Conservation (phyloP, 192 early-diverging fungal genomes). For the Gamsiella multidivaricata region DNA sequence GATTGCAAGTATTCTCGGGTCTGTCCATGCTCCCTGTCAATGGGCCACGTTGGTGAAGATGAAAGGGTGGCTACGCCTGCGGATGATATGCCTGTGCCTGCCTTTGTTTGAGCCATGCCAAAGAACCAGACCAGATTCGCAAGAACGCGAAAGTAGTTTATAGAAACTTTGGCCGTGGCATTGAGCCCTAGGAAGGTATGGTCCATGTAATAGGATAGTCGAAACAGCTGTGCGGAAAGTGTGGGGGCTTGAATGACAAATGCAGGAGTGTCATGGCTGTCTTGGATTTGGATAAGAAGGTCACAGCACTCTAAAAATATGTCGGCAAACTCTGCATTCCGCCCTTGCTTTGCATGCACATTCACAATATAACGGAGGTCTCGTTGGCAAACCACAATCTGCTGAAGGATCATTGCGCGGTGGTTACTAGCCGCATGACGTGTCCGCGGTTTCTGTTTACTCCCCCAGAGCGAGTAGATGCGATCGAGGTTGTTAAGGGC, state of each 20-base stretch:
- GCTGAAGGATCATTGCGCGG: constrained; percentile 18
- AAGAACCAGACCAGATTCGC: constrained; percentile 66
- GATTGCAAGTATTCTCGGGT: constrained; percentile 48
- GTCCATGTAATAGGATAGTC: constrained; percentile 61
- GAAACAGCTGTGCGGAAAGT: constrained; percentile 54
- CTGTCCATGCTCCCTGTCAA: constrained; percentile 17
- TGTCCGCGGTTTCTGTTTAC: background rate
- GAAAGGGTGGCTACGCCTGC: background rate
- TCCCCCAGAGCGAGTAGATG: constrained; percentile 17
- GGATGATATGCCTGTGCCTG: no score
- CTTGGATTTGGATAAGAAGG: constrained; percentile 46
- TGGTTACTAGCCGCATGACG: background rate
- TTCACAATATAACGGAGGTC: constrained; percentile 60
- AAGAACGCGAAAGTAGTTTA: constrained; percentile 60
- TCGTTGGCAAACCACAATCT: constrained; percentile 33
- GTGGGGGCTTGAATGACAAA: constrained; percentile 52
- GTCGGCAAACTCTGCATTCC: constrained; percentile 60
- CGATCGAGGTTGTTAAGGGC: constrained; percentile 29
- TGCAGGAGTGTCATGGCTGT: constrained; percentile 46
- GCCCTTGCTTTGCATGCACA: constrained; percentile 37
- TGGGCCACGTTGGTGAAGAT: background rate
- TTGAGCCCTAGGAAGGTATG: constrained; percentile 61
- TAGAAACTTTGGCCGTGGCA: constrained; percentile 50
- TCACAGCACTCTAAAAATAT: constrained; percentile 65
- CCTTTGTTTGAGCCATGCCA: constrained; percentile 56